phyloP scores from a whole-genome alignment of 257 asterid species.

The Vinca minor region DNA sequence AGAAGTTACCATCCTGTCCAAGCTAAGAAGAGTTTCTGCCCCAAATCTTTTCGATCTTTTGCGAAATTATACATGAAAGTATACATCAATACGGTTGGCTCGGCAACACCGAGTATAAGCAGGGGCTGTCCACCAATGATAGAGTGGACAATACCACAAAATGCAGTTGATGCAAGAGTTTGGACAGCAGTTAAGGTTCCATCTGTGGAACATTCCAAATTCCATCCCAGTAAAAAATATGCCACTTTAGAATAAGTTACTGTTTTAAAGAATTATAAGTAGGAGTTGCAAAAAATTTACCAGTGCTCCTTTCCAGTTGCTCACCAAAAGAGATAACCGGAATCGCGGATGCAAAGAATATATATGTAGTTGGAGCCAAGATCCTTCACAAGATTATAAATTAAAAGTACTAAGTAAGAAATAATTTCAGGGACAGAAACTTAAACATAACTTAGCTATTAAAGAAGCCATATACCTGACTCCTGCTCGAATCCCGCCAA shows the following conservation, averaged over 20 bases:
- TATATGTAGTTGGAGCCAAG: constrained; percentile 93
- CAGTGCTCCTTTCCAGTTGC: constrained; percentile 78
- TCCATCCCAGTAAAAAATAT: constrained; percentile 6
- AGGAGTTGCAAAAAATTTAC: constrained; percentile 31
- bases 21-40: constrained; percentile 63
- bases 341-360: constrained; percentile 95
- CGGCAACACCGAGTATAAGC: constrained; percentile 92
- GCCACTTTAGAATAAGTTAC: not conserved
- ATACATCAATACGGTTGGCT: constrained; percentile 96
- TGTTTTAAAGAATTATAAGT: not conserved
- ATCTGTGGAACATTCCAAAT: constrained; percentile 33
- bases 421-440: not conserved
- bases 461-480: constrained; percentile 47
- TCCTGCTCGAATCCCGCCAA: constrained; percentile 71
- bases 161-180: constrained; percentile 89
- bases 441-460: not conserved
- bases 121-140: constrained; percentile 90
- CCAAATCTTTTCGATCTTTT: constrained; percentile 76
- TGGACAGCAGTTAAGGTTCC: constrained; percentile 93
- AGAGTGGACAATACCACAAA: constrained; percentile 89
- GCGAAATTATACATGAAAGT: constrained; percentile 90
- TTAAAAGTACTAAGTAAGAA: not conserved
- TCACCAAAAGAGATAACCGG: constrained; percentile 97
- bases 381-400: constrained; percentile 48
- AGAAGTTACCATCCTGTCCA: constrained; percentile 84